Base-by-base conservation (phyloP, 2,329 filamentous ascomycete genomes). In the Stagonosporopsis chrysanthemi region DNA sequence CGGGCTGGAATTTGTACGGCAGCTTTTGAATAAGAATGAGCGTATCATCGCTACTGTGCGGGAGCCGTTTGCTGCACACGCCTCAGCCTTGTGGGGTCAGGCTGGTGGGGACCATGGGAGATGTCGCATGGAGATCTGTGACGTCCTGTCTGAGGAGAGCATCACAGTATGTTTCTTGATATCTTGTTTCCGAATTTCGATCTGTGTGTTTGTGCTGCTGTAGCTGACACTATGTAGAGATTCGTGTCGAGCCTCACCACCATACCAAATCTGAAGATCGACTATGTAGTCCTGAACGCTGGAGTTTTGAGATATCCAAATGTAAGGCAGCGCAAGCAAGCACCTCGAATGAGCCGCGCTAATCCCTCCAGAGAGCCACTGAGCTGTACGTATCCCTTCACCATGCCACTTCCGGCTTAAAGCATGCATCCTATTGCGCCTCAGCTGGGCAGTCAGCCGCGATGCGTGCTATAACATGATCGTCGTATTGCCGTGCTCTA, bases 261-360 rank as follows among this genome's bases (percentile, higher is more conserved):
- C 29, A 75, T 78, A 43, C 74, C 77, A 26, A 77, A 76, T 54
- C 67, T 80, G 46, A 79, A 74, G 56, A 79, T 85, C 44, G 82
- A 85, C 71, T 81, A 81, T 70, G 79, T 83, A 36, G 78, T 86
- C n/a, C 62, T 86, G 51, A 86, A 85, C 72, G 83, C 84, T 29
- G 84, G 83, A 43, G 79, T 86, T 6, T 67, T 85, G 63, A 77
- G 80, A 64, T 86, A 85, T 72, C 83, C 83, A 4, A 84, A 84
- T 76, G 83, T 84, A 75, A 74, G 79, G 68, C 41, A 22, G 24
- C 54, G 38, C 42, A 23, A 40, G 24, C 9, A 22, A 48, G 35
- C 15, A 46, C 44, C 24, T 48, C 52, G 59, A 59, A 40, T 45
- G 56, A 62, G 54, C 53, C 63, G 59, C 63, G 66, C 70, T 74